A percentile compares a stretch with the other conserved stretches of the same genome.
Conservation (phyloP, 495 filamentous ascomycete genomes). For the Hyaloscypha bicolor region DNA sequence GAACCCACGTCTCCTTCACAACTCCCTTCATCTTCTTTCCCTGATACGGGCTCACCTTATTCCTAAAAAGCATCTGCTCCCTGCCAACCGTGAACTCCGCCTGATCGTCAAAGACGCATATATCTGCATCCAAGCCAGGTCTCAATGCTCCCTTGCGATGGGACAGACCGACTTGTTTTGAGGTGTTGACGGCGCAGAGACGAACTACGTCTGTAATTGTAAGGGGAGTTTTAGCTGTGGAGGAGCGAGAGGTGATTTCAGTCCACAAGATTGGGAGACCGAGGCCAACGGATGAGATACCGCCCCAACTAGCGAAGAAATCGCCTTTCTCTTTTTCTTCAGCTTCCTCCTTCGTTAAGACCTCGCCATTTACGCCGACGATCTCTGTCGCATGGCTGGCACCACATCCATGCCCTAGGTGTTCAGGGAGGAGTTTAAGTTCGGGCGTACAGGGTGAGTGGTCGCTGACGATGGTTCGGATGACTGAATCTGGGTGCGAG, state of each 20-base stretch:
- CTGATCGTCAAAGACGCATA: conserved; percentile 88
- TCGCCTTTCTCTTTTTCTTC: conserved; percentile 59
- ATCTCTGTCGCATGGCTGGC: conserved; percentile 28
- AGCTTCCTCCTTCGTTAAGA: conserved; percentile 28
- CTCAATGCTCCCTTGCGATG: conserved; percentile 79
- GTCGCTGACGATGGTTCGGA: conserved; percentile 94
- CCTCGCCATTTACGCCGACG: conserved; percentile 22
- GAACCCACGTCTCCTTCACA: conserved; percentile 88
- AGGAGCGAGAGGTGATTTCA: conserved; percentile 59
- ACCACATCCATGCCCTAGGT: conserved; percentile 48
- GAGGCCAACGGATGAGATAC: conserved; percentile 90
- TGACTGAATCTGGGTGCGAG: conserved; percentile 69
- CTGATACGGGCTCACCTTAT: conserved; percentile 94
- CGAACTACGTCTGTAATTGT: conserved; percentile 74
- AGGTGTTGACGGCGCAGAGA: conserved; percentile 86
- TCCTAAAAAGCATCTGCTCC: conserved; percentile 84
- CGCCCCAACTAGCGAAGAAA: conserved; percentile 96
- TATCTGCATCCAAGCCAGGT: conserved; percentile 87
- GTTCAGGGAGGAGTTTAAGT: conserved; percentile 81
- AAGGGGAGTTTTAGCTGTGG: conserved; percentile 41
- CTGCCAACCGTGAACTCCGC: conserved; percentile 70
- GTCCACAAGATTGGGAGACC: conserved; percentile 93
- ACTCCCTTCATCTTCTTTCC: conserved; percentile 76
- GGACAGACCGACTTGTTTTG: conserved; percentile 86
- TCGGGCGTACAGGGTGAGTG: conserved; percentile 96